Evolutionary conservation across 2,329 filamentous ascomycete genomes (phyloP), one percentile per base, ranked within the genome.

Genomic region (Knoxdaviesia capensis): DNA sequence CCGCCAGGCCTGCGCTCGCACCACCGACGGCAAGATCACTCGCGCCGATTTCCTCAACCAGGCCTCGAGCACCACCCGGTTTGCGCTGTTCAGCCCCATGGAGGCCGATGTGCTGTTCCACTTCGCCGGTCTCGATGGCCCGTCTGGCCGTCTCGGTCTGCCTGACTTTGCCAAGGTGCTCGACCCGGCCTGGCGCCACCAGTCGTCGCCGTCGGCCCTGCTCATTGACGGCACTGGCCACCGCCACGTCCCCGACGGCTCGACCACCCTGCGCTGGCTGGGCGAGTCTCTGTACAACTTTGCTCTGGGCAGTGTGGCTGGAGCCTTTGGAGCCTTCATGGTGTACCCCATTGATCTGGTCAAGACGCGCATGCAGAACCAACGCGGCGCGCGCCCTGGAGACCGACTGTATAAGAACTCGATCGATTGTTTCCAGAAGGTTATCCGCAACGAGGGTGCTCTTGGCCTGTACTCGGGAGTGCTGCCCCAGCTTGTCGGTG

Each of bases 91-190:
- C 62, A 96, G 90, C 0, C 90, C 90, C 8, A 94, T 96, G 86
- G 90, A 98, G 61, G 87, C 88, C 36, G 90, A 98, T 55, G 94
- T 98, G 48, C 74, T 98, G 36, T 98, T 98, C 69, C 90, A 96
- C 64, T 98, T 98, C 59, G 90, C 90, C 46, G 84, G 87, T 47
- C 69, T 96, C 43, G 85, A 94, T 55, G 80, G 90, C 52, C 81
- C 85, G 3, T 88, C 86, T 1, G 90, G 87, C 20, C 74, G 85
- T 40, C 74, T 98, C 1, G 74, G 81, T 32, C 67, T 94, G 38
- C 63, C 64, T 46, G 87, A 96, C 61, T 98, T 98, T 56, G 77
- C 84, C 52, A 94, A 94, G 62, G 90, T 98, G 28, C 74, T 98
- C 40, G 90, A 98, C 56, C 76, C 90, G 0, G 84, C 85, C 37